Conservation (phyloP, 2,329 filamentous ascomycete genomes). For the Blastomyces emzantsi region DNA sequence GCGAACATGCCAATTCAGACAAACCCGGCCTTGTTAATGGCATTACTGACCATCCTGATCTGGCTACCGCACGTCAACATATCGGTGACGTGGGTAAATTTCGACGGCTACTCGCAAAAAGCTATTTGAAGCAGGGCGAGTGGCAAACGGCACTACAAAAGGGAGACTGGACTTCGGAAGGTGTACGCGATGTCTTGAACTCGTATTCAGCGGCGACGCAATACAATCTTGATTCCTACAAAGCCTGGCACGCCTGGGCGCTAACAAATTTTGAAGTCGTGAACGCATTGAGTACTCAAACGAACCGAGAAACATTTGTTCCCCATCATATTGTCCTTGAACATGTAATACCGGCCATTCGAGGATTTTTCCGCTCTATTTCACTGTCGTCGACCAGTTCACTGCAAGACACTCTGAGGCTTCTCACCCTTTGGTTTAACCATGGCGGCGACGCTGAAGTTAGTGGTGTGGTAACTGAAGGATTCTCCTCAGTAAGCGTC, state of each 20-base stretch:
- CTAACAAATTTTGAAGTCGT: constrained; percentile 98
- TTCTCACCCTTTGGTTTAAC: constrained; percentile 93
- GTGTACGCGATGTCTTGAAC: constrained; percentile 78
- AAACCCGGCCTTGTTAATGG: constrained; percentile 40
- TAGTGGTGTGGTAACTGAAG: constrained; percentile 77
- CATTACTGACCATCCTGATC: constrained; percentile 34
- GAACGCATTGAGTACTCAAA: constrained; percentile 62
- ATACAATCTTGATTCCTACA: constrained; percentile 94
- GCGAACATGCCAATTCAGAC: constrained; percentile 37
- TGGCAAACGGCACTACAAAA: constrained; percentile 84
- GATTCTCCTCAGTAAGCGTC: constrained; percentile 83
- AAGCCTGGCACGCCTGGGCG: constrained; percentile 99
- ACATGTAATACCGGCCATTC: constrained; percentile 88
- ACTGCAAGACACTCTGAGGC: constrained; percentile 83
- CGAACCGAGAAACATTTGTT: constrained; percentile 49
- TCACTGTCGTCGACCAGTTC: constrained; percentile 85
- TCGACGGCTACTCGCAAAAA: constrained; percentile 75
- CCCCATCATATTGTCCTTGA: constrained; percentile 65
- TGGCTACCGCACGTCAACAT: constrained; percentile 31
- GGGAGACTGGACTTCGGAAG: constrained; percentile 79
- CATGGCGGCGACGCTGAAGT: constrained; percentile 86
- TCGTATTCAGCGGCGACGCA: constrained; percentile 87
- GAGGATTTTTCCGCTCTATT: constrained; percentile 97
- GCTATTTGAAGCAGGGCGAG: constrained; percentile 91
- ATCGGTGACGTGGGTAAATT: constrained; percentile 47